phyloP scores from a whole-genome alignment of 192 early-diverging fungal genomes.

The Backusella liffmaniae region DNA sequence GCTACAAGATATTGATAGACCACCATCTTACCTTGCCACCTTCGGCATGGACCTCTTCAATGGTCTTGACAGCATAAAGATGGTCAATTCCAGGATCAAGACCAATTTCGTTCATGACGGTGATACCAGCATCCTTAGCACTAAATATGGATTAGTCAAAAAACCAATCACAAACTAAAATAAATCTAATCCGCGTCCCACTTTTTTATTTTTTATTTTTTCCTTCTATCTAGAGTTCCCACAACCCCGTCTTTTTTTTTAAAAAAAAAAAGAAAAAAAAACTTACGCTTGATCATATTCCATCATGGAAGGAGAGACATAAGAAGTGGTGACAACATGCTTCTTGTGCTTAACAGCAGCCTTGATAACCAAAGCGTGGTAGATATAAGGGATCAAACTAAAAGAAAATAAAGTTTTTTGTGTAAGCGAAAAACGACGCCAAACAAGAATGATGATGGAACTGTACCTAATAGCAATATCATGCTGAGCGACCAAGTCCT shows the following conservation, averaged over 20 bases:
- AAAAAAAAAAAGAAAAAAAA: neutral
- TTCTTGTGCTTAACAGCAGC: conserved; percentile 88
- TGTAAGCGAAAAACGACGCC: neutral
- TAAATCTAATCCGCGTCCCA: neutral
- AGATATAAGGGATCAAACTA: conserved; percentile 86
- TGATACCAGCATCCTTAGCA: conserved; percentile 83
- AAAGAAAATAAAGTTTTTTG: conserved; percentile 9
- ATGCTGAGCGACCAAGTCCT: conserved; percentile 72
- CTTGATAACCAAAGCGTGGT: conserved; percentile 88
- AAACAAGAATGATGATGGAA: neutral
- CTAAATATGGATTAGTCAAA: conserved; percentile 35
- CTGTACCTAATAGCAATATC: conserved; percentile 84
- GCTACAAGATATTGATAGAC: neutral
- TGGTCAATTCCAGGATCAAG: conserved; percentile 98
- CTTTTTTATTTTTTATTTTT: neutral
- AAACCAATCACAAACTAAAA: neutral
- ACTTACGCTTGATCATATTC: conserved; percentile 79
- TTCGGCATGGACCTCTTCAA: conserved; percentile 81
- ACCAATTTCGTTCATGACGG: conserved; percentile 98
- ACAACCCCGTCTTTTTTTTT: neutral
- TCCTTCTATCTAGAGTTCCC: neutral
- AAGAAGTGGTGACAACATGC: conserved; percentile 95
- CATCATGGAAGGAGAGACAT: conserved; percentile 95
- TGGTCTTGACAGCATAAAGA: conserved; percentile 86
- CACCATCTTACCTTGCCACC: conserved; percentile 70